Evolutionary conservation across 2,329 filamentous ascomycete species (phyloP), one percentile per base, ranked within the genome.

Genomic region (Penicillium sp.): DNA sequence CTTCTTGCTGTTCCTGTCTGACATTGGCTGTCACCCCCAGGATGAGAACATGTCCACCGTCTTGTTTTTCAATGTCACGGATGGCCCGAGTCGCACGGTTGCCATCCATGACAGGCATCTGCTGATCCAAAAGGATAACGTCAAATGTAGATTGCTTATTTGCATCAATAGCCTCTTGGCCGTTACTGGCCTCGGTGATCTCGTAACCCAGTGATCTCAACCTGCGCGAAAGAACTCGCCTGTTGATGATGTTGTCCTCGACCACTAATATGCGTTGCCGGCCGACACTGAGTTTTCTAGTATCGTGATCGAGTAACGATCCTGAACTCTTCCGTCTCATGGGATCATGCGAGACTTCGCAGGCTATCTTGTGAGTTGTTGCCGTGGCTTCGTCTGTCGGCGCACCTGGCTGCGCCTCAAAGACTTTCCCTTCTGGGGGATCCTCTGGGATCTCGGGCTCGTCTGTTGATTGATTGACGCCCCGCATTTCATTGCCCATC

Each of bases 101-200:
- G 30, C 88, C 88, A 60, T 91, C 86, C 87, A 90, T 90, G 36
- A 89, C 78, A 1, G 87, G 87, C 87, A 91, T 91, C 62, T 90
- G 87, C 40, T 89, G 76, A 63, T 91, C 88, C 87, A 91, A 89
- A 5, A 91, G 68, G 11, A 91, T 83, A 38, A 89, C 76, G 8
- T 82, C 81, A 19, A 88, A 64, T 3, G 22, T 22, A 2, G 33
- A 29, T 1, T 56, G 57, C 14, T 65, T 53, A 7, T 76, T 66
- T 2, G 70, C 66, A 0, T 72, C 71, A 1, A 79, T 61, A 42
- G 73, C 73, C 55, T 77, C 72, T 12, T 60, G 61, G 2, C 72
- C 72, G 31, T 74, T 70, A 13, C 62, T 67, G 11, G 69, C 70
- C 8, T 70, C 61, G 6, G 59, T 53, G 16, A 73, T 64, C 0